Evolutionary conservation across 2,329 filamentous ascomycete genomes (phyloP), one percentile per base, ranked within the genome.

Genomic region (Plectosphaerella plurivora): DNA sequence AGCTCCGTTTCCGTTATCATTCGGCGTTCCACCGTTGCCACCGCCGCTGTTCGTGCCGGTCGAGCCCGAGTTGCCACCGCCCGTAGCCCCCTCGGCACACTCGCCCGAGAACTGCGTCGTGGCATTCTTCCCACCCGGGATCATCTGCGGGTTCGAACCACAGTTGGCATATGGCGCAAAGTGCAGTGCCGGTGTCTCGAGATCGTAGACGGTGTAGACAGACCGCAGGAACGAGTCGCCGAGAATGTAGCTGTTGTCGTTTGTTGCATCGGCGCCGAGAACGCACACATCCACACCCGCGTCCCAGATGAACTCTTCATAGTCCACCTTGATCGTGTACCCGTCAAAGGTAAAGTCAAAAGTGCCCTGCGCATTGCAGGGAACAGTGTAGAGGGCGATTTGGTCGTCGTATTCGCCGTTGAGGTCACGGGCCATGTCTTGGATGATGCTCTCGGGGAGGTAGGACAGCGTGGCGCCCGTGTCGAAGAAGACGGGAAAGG

Each of bases 401-500:
- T 67, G 59, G 2, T 63, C 41, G 39, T 76, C 70, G 45, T 73
- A 71, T 15, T 70, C 64, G 39, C 79, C 75, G 51, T 72, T 73
- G 8, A 83, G 54, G 59, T 72, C 63, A 49, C 66, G 53, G 61
- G 70, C 72, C 35, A 84, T 68, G 33, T 65, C 59, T 25, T 68
- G 56, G 53, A 82, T 77, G 53, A 88, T 66, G 33, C 71, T 62
- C 54, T 80, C 70, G 3, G 87, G 87, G 2, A 91, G 75, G 56
- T 86, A 82, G 65, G 81, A 86, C 51, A 88, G 71, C 42, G 82
- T 87, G 55, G 82, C 86, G 52, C 87, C 87, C 14, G 82, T 85
- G 67, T 88, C 85, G 24, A 88, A 74, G 48, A 84, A 75, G 28
- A 81, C 75, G 25, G 74, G 66, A 9, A 73, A 58, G 15, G 73